A percentile compares a stretch with the other conserved stretches of the same genome.
These are phyloP conservation scores for Calonectria naviculata DNA, from an alignment of 2,329 filamentous ascomycete genomes.

Conservation along the genomic window DNA sequence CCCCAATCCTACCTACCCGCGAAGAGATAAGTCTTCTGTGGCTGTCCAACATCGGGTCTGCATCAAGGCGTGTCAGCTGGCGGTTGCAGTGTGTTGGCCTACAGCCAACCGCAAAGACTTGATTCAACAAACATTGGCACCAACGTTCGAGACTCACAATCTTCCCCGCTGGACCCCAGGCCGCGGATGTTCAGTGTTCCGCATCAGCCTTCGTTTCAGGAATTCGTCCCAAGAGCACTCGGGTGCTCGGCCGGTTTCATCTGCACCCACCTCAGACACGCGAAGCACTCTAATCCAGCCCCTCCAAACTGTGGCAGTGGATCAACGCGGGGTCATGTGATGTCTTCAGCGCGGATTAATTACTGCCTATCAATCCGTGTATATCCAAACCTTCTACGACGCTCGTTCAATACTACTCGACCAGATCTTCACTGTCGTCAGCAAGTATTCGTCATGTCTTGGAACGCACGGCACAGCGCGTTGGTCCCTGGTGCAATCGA, in stretches of 20 bases:
- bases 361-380: not conserved
- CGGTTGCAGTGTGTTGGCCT: not conserved
- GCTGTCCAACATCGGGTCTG: not conserved
- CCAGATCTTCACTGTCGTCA: not conserved
- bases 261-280: slow-evolving; percentile 5
- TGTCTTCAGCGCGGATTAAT: not conserved
- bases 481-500: not conserved
- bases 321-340: slow-evolving; percentile 7
- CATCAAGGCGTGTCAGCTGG: not conserved
- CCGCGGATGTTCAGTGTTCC: slow-evolving; percentile 7
- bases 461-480: not conserved
- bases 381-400: not conserved
- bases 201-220: slow-evolving; percentile 4
- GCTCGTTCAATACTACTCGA: not conserved
- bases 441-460: not conserved
- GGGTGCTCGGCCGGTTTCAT: slow-evolving; percentile 1
- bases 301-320: not conserved
- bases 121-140: not conserved
- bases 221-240: not conserved
- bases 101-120: not conserved
- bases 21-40: not conserved
- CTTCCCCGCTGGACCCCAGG: not conserved
- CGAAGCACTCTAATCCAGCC: not conserved
- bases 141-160: not conserved
- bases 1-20: not conserved